A percentile compares a stretch with the other conserved stretches of the same genome.
Evolutionary conservation across 2,329 filamentous ascomycete species (phyloP).

Genomic region (Colletotrichum sp.): DNA sequence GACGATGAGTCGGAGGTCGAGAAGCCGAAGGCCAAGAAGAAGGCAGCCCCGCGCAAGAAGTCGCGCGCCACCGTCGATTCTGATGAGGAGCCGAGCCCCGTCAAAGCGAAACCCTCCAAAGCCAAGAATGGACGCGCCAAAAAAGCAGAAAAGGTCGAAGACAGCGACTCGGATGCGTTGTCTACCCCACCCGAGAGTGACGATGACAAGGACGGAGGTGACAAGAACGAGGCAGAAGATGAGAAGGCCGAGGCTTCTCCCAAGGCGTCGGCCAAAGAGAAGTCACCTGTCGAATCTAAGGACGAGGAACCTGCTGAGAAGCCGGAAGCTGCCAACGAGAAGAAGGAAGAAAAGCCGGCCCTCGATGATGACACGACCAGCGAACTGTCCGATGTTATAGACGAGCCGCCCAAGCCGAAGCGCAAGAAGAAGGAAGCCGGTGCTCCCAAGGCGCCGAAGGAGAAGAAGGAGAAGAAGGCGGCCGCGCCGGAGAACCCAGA

Average conservation of each 20-base stretch:
- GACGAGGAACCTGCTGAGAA: neutral
- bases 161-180: conserved; percentile 11
- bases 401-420: conserved; percentile 69
- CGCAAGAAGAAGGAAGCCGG: conserved; percentile 55
- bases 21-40: conserved; percentile 24
- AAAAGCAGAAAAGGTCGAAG: neutral
- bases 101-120: conserved; percentile 22
- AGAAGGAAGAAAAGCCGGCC: neutral
- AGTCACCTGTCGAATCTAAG: neutral
- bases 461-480: conserved; percentile 20
- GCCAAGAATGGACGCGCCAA: conserved; percentile 6
- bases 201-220: conserved; percentile 25
- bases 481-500: conserved; percentile 67
- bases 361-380: conserved; percentile 19
- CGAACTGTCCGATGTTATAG: conserved; percentile 78
- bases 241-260: conserved; percentile 17
- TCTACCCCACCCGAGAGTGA: conserved; percentile 7
- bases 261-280: neutral
- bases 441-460: conserved; percentile 29
- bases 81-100: conserved; percentile 33
- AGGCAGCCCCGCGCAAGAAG: conserved; percentile 28
- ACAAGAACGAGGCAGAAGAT: conserved; percentile 18
- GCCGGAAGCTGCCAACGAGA: conserved; percentile 4
- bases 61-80: conserved; percentile 29
- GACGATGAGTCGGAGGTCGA: conserved; percentile 25